phyloP scores from a whole-genome alignment of 139 green algal species.

The Monoraphidium neglectum region DNA sequence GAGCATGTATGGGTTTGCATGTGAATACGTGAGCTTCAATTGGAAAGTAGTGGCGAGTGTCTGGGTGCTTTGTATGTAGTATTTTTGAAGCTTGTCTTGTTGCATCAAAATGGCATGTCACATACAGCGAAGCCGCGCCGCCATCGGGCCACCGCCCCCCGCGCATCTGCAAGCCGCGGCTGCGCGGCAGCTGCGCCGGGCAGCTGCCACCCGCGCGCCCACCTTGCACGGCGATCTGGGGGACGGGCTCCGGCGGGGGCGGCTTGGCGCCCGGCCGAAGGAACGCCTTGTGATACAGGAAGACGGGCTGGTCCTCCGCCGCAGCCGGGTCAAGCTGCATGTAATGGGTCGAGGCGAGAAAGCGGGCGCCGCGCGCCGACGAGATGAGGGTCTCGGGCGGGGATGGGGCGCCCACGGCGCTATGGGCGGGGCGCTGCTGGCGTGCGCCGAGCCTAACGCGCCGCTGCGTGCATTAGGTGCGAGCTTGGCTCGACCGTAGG shows the following conservation, averaged over 20 bases:
- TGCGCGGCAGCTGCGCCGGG: background rate
- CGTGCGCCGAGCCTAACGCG: background rate
- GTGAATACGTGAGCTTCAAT: background rate
- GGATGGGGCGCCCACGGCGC: background rate
- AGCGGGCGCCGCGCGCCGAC: too few species aligned
- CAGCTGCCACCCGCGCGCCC: background rate
- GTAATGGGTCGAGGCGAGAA: background rate
- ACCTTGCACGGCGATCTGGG: constrained; percentile 25
- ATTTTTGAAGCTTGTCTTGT: background rate
- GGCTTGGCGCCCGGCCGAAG: constrained; percentile 45
- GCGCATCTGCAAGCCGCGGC: background rate
- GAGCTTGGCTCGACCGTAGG: background rate
- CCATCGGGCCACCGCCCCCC: background rate
- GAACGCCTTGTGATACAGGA: constrained; percentile 77
- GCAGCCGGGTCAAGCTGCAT: constrained; percentile 29
- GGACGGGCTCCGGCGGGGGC: constrained; percentile 50
- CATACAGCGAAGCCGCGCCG: background rate
- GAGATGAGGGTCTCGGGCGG: background rate
- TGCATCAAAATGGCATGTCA: background rate
- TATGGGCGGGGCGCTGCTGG: background rate
- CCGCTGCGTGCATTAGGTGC: background rate
- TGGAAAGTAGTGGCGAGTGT: background rate
- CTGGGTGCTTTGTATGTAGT: background rate
- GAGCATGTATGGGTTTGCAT: background rate
- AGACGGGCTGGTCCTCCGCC: constrained; percentile 66